phyloP scores from a whole-genome alignment of 768 basidiomycete species.

The Hortiboletus campestris region DNA sequence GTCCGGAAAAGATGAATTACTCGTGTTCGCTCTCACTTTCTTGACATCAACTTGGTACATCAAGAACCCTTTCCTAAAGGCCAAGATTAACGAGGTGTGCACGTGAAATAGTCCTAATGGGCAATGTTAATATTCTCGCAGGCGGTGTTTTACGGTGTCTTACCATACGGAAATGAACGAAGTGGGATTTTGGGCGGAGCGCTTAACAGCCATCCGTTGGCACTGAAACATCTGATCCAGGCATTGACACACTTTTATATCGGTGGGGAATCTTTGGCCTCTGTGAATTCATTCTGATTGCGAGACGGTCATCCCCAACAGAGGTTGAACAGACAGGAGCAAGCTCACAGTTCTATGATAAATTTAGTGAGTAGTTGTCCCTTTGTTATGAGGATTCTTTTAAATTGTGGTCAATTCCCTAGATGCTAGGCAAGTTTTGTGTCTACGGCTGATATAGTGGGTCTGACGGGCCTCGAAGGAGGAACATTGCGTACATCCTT shows the following conservation, averaged over 20 bases:
- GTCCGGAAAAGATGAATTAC: conserved; percentile 80
- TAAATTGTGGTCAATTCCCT: not conserved
- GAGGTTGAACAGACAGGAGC: conserved; percentile 98
- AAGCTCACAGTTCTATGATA: conserved; percentile 98
- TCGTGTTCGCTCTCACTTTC: conserved; percentile 89
- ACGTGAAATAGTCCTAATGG: not conserved
- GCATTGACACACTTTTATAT: conserved; percentile 94
- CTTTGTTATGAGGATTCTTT: conserved; percentile 1
- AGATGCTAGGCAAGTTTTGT: conserved; percentile 52
- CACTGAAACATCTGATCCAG: conserved; percentile 85
- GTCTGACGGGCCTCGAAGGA: conserved; percentile 42
- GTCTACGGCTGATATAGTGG: not conserved
- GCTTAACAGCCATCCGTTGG: conserved; percentile 82
- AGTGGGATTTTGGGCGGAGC: conserved; percentile 76
- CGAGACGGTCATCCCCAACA: conserved; percentile 30
- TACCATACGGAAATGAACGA: conserved; percentile 61
- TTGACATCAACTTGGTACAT: conserved; percentile 94
- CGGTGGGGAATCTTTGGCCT: conserved; percentile 46
- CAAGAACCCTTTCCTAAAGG: conserved; percentile 97
- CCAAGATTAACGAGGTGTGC: conserved; percentile 88
- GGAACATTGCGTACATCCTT: conserved; percentile 85
- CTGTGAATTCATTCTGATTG: not conserved
- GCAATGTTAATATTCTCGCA: conserved; percentile 27
- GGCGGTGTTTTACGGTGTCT: conserved; percentile 73
- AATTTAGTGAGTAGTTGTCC: conserved; percentile 71